These are phyloP conservation scores for Torulaspora quercuum DNA, from an alignment of 805 yeast species.

Conservation along the genomic window DNA sequence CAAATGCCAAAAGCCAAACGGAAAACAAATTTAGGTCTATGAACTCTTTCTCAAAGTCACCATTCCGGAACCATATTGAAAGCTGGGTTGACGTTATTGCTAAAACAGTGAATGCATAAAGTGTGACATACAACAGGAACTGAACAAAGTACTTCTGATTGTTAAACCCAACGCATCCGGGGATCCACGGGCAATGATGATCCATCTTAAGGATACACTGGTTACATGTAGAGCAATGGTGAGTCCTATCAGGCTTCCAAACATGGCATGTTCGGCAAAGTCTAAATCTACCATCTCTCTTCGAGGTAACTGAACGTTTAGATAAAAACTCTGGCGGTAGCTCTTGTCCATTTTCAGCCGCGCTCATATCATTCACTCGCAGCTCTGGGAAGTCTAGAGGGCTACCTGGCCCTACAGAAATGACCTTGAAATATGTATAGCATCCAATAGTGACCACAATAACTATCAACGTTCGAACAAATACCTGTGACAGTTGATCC, in stretches of 20 bases:
- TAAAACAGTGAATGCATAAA: slow-evolving; percentile 46
- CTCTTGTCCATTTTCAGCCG: slow-evolving; percentile 29
- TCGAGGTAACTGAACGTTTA: slow-evolving; percentile 44
- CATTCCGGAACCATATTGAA: slow-evolving; percentile 46
- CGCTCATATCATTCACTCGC: slow-evolving; percentile 30
- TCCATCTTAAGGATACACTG: slow-evolving; percentile 81
- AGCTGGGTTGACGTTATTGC: slow-evolving; percentile 42
- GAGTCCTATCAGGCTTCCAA: slow-evolving; percentile 83
- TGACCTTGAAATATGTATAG: slow-evolving; percentile 51
- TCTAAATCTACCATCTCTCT: slow-evolving; percentile 61
- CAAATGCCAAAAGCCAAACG: slow-evolving; percentile 51
- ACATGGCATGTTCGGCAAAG: slow-evolving; percentile 64
- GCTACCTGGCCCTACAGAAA: slow-evolving; percentile 60
- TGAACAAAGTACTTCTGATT: slow-evolving; percentile 82
- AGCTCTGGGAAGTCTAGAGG: slow-evolving; percentile 56
- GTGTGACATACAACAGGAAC: slow-evolving; percentile 54
- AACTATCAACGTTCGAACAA: slow-evolving; percentile 8
- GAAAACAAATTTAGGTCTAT: slow-evolving; percentile 59
- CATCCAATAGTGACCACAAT: slow-evolving; percentile 25
- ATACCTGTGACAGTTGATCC: slow-evolving; percentile 12
- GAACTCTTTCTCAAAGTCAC: slow-evolving; percentile 40
- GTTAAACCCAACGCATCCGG: slow-evolving; percentile 76
- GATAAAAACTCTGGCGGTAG: slow-evolving; percentile 44
- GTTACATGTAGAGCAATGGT: slow-evolving; percentile 76
- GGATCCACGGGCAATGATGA: slow-evolving; percentile 95